Conservation (phyloP, 257 asterid genomes). For the Plantago ovata region DNA sequence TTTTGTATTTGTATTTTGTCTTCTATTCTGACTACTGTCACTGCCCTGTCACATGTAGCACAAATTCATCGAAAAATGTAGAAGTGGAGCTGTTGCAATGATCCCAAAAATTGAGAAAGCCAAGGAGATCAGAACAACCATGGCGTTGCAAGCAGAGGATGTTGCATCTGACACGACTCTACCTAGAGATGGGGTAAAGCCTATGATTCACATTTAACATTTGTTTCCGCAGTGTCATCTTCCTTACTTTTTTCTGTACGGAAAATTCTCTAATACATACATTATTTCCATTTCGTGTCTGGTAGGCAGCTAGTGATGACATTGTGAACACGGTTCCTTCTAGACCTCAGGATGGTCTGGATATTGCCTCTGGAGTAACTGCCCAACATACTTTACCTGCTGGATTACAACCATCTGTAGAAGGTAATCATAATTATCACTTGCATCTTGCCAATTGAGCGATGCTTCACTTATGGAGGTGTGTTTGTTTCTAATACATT, state of each 20-base stretch:
- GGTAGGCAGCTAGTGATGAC: constrained; percentile 48
- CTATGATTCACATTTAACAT: constrained; percentile 14
- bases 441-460: background rate
- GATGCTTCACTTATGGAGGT: background rate
- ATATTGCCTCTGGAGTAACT: constrained; percentile 24
- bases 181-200: constrained; percentile 56
- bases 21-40: constrained; percentile 23
- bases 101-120: constrained; percentile 92
- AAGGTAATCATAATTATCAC: constrained; percentile 36
- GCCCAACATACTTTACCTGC: constrained; percentile 25
- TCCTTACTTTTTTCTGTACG: constrained; percentile 10
- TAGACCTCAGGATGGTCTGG: constrained; percentile 47
- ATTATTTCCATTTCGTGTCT: constrained; percentile 27
- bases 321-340: constrained; percentile 74
- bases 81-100: constrained; percentile 81
- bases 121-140: constrained; percentile 60
- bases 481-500: background rate
- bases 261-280: constrained; percentile 3
- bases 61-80: constrained; percentile 95
- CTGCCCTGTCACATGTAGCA: constrained; percentile 49
- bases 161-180: constrained; percentile 47
- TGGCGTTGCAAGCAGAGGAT: constrained; percentile 57
- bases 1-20: constrained; percentile 12
- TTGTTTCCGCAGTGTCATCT: constrained; percentile 12
- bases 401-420: constrained; percentile 34